A percentile compares a stretch with the other conserved stretches of the same genome.
These are phyloP conservation scores for Penicillium aurantiogriseum DNA, from an alignment of 2,329 filamentous ascomycete species.

Conservation along the genomic window DNA sequence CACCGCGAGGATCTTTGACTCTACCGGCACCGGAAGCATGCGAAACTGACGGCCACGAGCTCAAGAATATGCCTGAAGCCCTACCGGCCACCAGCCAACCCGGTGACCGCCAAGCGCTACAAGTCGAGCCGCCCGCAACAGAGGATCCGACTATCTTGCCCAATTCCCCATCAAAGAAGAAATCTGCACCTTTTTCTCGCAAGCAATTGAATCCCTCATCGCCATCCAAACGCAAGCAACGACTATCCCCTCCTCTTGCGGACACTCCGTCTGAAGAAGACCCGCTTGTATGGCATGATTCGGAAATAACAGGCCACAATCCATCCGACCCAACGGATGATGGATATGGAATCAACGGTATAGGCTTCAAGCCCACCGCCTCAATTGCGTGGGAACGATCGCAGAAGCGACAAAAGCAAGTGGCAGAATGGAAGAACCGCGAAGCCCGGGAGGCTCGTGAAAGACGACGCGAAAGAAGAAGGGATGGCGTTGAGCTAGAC, in stretches of 20 bases:
- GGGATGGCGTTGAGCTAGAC: conserved; percentile 28
- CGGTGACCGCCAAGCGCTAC: conserved; percentile 4
- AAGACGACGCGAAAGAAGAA: conserved; percentile 54
- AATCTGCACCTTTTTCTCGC: conserved; percentile 20
- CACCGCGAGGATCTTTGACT: conserved; percentile 9
- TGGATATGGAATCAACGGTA: conserved; percentile 62
- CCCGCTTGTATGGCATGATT: conserved; percentile 55
- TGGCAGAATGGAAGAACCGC: conserved; percentile 58
- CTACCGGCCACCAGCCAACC: conserved; percentile 11
- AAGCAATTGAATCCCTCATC: conserved; percentile 24
- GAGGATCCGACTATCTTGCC: conserved; percentile 10
- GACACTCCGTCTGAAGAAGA: conserved; percentile 30
- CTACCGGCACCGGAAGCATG: conserved; percentile 15
- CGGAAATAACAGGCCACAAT: conserved; percentile 62
- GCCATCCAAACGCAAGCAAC: conserved; percentile 28
- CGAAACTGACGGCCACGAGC: conserved; percentile 8
- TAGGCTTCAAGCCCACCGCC: conserved; percentile 62
- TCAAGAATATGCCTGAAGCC: conserved; percentile 22
- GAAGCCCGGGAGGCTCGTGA: conserved; percentile 60
- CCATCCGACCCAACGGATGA: conserved; percentile 59
- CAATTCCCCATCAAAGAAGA: conserved; percentile 21
- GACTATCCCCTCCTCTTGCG: conserved; percentile 36
- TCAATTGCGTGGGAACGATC: conserved; percentile 57
- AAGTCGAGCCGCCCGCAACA: conserved; percentile 11
- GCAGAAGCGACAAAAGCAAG: conserved; percentile 57